phyloP scores from a whole-genome alignment of 306 rosid genomes.

The Quercus ilex region DNA sequence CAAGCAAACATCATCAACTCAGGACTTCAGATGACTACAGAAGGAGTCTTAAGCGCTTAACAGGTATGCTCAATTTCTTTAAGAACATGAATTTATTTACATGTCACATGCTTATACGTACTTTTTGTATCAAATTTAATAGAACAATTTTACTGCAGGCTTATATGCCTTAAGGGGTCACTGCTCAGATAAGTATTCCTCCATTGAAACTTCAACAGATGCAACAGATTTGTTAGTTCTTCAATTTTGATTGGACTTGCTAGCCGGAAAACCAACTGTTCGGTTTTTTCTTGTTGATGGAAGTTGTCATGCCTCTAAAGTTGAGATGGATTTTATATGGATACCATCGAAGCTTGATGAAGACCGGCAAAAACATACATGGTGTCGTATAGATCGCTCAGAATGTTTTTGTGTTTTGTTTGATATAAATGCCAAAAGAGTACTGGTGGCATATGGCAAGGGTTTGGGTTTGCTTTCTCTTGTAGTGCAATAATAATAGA shows the following conservation, averaged over 20 bases:
- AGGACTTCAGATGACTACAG: conserved; percentile 27
- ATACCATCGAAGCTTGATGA: conserved; percentile 21
- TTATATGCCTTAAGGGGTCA: neutral
- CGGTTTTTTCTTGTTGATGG: neutral
- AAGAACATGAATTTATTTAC: neutral
- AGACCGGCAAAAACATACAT: neutral
- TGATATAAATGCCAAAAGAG: too few relatives aligned
- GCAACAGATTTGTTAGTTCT: neutral
- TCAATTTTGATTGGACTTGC: conserved; percentile 6
- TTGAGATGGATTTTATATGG: neutral
- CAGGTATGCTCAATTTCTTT: conserved; percentile 22
- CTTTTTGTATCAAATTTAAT: neutral
- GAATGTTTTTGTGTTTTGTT: neutral
- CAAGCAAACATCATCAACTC: conserved; percentile 9
- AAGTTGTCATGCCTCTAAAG: neutral
- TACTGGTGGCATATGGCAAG: neutral
- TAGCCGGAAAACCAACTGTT: conserved; percentile 11
- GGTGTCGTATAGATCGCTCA: neutral
- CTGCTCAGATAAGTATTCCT: neutral
- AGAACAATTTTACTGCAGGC: conserved; percentile 12
- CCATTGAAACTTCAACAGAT: neutral
- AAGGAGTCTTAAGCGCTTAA: conserved; percentile 36
- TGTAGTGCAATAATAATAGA: neutral
- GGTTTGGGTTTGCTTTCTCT: neutral
- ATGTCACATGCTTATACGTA: neutral